A percentile compares a stretch with the other conserved stretches of the same genome.
Evolutionary conservation across 176 grass and related monocot genomes (phyloP).

Genomic region (Pontederia paniculata): DNA sequence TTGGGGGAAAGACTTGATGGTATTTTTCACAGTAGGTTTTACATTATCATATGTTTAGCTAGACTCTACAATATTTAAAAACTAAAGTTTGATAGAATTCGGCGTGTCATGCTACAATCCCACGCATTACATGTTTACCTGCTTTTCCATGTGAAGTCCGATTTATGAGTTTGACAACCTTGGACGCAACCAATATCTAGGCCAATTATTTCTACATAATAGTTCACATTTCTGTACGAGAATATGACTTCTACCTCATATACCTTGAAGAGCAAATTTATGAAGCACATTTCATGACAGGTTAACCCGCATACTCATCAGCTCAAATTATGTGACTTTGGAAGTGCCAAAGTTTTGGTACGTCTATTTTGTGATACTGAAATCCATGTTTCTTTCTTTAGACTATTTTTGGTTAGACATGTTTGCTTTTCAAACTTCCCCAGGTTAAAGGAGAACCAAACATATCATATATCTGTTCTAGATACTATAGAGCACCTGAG

Average conservation of each 20-base stretch:
- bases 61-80: too few species aligned
- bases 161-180: too few species aligned
- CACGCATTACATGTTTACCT: too few species aligned
- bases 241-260: background rate
- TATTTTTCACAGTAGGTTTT: too few species aligned
- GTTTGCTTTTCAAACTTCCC: constrained; percentile 11
- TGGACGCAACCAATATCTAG: too few species aligned
- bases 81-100: too few species aligned
- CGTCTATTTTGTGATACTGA: constrained; percentile 12
- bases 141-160: too few species aligned
- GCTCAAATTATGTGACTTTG: constrained; percentile 63
- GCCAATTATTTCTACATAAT: too few species aligned
- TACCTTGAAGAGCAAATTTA: background rate
- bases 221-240: background rate
- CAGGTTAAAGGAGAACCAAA: constrained; percentile 65
- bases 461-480: constrained; percentile 73
- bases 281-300: constrained; percentile 17
- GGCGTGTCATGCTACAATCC: too few species aligned
- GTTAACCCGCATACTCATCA: constrained; percentile 78
- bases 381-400: constrained; percentile 1
- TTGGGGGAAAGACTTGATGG: too few species aligned
- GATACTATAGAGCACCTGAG: constrained; percentile 67
- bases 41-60: too few species aligned
- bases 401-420: constrained; percentile 5
- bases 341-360: constrained; percentile 80